These are phyloP conservation scores for Mastigamoeba balamuthi DNA, from an alignment of 78 protist genomes.

Conservation along the genomic window DNA sequence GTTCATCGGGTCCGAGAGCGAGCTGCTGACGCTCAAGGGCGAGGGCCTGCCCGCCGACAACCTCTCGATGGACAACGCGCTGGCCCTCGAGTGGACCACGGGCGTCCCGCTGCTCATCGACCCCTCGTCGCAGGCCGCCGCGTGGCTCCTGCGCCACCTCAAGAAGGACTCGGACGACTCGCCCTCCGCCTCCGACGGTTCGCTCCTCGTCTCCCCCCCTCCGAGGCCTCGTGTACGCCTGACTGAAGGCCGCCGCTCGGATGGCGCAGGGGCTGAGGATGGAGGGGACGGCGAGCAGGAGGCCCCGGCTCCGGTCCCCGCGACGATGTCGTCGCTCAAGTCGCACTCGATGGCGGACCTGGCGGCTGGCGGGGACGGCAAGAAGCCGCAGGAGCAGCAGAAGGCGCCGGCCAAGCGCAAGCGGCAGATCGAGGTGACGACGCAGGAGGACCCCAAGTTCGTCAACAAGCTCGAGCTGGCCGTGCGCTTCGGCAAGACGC, in stretches of 20 bases:
- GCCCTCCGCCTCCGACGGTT: too few species aligned
- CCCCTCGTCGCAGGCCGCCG: conserved; percentile 58
- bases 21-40: conserved; percentile 51
- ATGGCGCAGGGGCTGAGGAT: too few species aligned
- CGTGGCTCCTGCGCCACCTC: conserved; percentile 50
- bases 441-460: conserved; percentile 38
- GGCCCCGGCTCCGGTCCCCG: not conserved
- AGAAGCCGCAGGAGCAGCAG: not conserved
- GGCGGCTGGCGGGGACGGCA: not conserved
- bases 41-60: conserved; percentile 74
- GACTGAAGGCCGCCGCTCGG: too few species aligned
- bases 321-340: not conserved
- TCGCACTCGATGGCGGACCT: too few species aligned
- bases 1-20: conserved; percentile 49
- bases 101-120: conserved; percentile 62
- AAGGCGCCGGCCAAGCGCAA: too few species aligned
- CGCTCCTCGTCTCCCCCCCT: too few species aligned
- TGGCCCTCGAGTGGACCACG: conserved; percentile 11
- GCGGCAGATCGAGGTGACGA: conserved; percentile 23
- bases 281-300: too few species aligned
- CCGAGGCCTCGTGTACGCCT: too few species aligned
- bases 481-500: conserved; percentile 87
- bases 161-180: not conserved
- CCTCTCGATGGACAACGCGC: conserved; percentile 68
- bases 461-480: conserved; percentile 65